Percentiles rank a stretch among this genome's conserved stretches.
Evolutionary conservation across 2,329 filamentous ascomycete species (phyloP).

Genomic region (Cryphonectria radicalis): DNA sequence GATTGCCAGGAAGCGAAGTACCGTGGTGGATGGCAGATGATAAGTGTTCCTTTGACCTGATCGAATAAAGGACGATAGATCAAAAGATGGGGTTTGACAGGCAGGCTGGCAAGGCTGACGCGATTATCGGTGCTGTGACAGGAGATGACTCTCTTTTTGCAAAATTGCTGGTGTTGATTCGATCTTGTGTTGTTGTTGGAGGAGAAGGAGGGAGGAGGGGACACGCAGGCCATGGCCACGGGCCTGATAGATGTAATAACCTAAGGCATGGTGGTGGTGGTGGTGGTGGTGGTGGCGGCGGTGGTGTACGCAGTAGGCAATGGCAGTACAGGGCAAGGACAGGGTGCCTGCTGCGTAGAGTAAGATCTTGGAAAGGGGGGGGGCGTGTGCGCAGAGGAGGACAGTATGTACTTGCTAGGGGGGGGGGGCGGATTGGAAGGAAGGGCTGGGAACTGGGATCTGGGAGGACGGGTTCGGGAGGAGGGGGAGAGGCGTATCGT

Average conservation of each 20-base stretch:
- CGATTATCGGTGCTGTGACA: constrained; percentile 65
- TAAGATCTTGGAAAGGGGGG: not conserved
- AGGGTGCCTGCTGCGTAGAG: constrained; percentile 4
- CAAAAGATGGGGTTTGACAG: constrained; percentile 38
- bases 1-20: constrained; percentile 40
- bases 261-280: constrained; percentile 9
- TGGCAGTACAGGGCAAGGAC: constrained; percentile 6
- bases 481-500: not conserved
- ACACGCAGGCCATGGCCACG: constrained; percentile 32
- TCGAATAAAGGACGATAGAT: constrained; percentile 37
- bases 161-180: constrained; percentile 47
- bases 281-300: not conserved
- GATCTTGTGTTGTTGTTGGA: constrained; percentile 56
- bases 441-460: constrained; percentile 4
- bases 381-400: not conserved
- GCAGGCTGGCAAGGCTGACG: constrained; percentile 55
- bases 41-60: constrained; percentile 32
- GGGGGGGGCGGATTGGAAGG: constrained; percentile 7
- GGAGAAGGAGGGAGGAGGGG: constrained; percentile 42
- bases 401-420: not conserved
- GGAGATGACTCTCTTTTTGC: constrained; percentile 56
- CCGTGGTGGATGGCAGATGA: constrained; percentile 33
- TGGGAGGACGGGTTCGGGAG: not conserved
- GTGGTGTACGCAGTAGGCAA: constrained; percentile 14
- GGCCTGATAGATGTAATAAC: constrained; percentile 25